Conservation (phyloP, 2,329 filamentous ascomycete genomes). For the Blastomyces percursus region DNA sequence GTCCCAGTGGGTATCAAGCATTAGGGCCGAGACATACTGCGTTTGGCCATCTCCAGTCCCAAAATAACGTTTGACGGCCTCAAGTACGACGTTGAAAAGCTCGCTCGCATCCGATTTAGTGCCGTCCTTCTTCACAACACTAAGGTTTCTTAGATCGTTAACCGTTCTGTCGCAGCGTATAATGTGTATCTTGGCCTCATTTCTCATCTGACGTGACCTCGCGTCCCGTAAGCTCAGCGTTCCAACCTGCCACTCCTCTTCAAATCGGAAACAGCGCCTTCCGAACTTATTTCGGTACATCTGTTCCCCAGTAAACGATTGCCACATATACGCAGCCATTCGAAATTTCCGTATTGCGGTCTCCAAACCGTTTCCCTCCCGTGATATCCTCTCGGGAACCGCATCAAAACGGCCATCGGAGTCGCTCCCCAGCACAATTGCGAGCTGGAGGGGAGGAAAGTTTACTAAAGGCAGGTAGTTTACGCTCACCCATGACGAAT, state of each 20-base stretch:
- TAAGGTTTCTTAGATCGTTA: constrained; percentile 66
- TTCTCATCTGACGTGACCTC: constrained; percentile 63
- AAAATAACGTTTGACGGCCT: constrained; percentile 71
- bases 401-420: constrained; percentile 79
- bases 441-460: constrained; percentile 76
- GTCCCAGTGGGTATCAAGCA: constrained; percentile 87
- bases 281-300: constrained; percentile 87
- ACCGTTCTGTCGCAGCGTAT: constrained; percentile 75
- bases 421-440: constrained; percentile 77
- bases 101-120: constrained; percentile 59
- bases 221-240: constrained; percentile 66
- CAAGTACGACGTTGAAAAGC: constrained; percentile 63
- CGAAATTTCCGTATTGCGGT: constrained; percentile 79
- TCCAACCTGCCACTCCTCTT: constrained; percentile 88
- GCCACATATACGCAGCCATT: constrained; percentile 94
- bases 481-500: constrained; percentile 68
- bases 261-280: constrained; percentile 75
- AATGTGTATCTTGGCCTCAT: constrained; percentile 81
- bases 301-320: constrained; percentile 92
- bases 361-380: constrained; percentile 71
- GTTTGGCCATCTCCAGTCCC: constrained; percentile 63
- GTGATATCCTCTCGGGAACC: constrained; percentile 59
- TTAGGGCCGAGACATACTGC: constrained; percentile 74
- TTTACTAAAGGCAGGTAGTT: constrained; percentile 75
- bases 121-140: constrained; percentile 66